Evolutionary conservation across 768 basidiomycete genomes (phyloP), one percentile per base, ranked within the genome.

Genomic region (Neoboletus magnificus): DNA sequence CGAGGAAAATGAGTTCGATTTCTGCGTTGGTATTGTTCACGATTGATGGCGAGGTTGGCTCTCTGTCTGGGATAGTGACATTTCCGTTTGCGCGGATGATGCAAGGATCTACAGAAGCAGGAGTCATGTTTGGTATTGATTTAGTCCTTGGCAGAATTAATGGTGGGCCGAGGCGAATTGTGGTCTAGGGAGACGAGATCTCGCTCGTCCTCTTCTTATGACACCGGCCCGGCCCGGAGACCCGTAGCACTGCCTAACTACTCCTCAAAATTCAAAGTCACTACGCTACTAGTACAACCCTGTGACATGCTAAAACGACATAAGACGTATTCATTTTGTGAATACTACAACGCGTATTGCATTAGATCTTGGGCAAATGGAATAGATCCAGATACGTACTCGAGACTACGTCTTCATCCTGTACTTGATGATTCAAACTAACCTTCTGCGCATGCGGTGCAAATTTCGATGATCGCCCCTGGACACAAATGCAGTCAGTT

Each of bases 391-490:
- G 32, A 29, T 20, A 81, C 90, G 64, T 64, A 93, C 92, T 90
- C 30, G 91, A 92, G 50, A 93, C 90, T 12, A 93, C 89, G 68
- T 93, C 91, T 67, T 92, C 91, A 61, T 93, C 91, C 62, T 86
- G 85, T 18, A 96, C 89, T 56, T 83, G 81, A 75, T 95, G 94
- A 25, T 74, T 74, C 60, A 95, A 74, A 52, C 93, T 91, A 58
- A 96, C 92, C 70, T 97, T 97, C 72, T 97, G 94, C 3, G 93
- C 92, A 64, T 97, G 91, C 5, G 93, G 93, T 40, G 85, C 78
- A 71, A 97, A 97, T 72, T 94, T 95, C 66, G 91, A 93, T 27
- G 93, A 95, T 70, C 91, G 92, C 2, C 94, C 94, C 93, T 91
- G 29, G 16, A 47, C 6, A 18, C 20, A n/a, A 33, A 43, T 11